Percentiles rank a stretch among this genome's conserved stretches.
phyloP scores from a whole-genome alignment of 148 eudicot genomes.

The Rhododendron mucronatum region DNA sequence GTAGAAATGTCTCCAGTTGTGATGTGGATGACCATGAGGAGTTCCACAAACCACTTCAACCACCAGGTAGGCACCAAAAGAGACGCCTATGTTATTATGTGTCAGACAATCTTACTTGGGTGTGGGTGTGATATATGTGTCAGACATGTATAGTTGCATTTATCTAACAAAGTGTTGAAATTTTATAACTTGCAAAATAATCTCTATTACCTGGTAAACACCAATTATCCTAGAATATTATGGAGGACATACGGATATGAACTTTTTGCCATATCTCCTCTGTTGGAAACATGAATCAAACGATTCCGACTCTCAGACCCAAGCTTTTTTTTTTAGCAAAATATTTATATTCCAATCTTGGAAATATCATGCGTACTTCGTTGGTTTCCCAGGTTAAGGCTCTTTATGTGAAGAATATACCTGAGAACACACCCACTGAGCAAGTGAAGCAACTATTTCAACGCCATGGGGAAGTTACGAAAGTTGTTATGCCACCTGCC shows the following conservation, averaged over 20 bases:
- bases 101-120: not conserved
- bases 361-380: not conserved
- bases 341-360: not conserved
- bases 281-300: not conserved
- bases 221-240: not conserved
- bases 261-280: not conserved
- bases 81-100: not conserved
- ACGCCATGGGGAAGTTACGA: constrained; percentile 94
- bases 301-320: not conserved
- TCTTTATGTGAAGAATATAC: constrained; percentile 94
- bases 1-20: not conserved
- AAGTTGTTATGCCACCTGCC: constrained; percentile 91
- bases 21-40: not conserved
- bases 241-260: not conserved
- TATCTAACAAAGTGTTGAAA: not conserved
- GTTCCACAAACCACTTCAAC: not conserved
- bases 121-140: not conserved
- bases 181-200: not conserved
- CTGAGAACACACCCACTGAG: constrained; percentile 74
- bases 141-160: not conserved
- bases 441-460: constrained; percentile 82
- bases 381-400: constrained; percentile 78
- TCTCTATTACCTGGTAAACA: not conserved
- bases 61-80: not conserved
- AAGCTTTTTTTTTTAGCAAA: not conserved